Conservation (phyloP, 345 rosid species). For the Ceriops tagal region DNA sequence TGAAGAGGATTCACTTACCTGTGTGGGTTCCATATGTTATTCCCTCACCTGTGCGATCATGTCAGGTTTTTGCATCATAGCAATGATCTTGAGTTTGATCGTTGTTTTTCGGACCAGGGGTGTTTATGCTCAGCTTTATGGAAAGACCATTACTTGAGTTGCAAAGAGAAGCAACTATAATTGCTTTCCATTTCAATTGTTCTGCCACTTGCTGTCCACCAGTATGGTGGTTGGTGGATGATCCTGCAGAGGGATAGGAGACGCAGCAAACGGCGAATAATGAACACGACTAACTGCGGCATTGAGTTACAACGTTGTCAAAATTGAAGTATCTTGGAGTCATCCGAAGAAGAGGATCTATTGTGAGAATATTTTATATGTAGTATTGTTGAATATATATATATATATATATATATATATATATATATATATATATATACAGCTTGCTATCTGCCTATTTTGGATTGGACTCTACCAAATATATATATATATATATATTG, state of each 20-base stretch:
- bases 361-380: too few relatives aligned
- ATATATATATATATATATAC: too few relatives aligned
- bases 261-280: not conserved
- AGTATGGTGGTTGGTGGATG: not conserved
- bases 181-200: not conserved
- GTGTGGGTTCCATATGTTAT: slow-evolving; percentile 58
- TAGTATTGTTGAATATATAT: too few relatives aligned
- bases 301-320: too few relatives aligned
- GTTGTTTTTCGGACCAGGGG: slow-evolving; percentile 63
- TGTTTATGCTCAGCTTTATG: slow-evolving; percentile 59
- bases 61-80: slow-evolving; percentile 55
- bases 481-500: too few relatives aligned
- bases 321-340: too few relatives aligned
- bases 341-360: too few relatives aligned
- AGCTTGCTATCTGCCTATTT: too few relatives aligned
- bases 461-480: too few relatives aligned
- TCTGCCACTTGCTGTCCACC: not conserved
- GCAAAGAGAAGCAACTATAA: slow-evolving; percentile 15
- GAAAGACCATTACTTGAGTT: slow-evolving; percentile 34
- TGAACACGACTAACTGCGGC: too few relatives aligned
- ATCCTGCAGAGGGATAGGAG: not conserved
- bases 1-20: slow-evolving; percentile 39
- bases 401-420: too few relatives aligned
- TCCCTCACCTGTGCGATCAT: slow-evolving; percentile 56
- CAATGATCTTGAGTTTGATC: slow-evolving; percentile 48